Base-by-base conservation (phyloP, 1,284 basidiomycete species). In the Apiotrichum porosum region DNA sequence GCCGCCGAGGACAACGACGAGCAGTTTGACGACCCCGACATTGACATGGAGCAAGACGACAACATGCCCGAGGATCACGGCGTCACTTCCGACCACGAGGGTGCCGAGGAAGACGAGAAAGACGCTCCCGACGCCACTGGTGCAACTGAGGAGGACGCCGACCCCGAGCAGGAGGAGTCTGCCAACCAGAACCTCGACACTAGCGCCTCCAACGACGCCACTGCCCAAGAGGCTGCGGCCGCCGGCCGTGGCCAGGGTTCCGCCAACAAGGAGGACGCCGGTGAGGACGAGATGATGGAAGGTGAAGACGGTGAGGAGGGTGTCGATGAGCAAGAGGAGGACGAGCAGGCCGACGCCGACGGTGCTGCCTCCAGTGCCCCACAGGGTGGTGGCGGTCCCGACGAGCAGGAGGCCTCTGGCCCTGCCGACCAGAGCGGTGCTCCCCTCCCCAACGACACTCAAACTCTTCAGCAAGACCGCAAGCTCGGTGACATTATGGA, bases 401-500 rank as follows among this genome's bases (percentile, higher is more conserved):
- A 70, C 18, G 62, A 72, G 37, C 58, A 63, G 33, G 58, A 65
- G 37, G 59, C 57, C 9, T 60, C 71, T 37, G 71, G 69, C 19
- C 61, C 71, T 0, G 52, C 65, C 28, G 69, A 71, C 35, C 58
- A 63, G 12, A 48, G 54, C 19, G 69, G 68, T 14, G 68, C 67
- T 0, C 66, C 69, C 13, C 47, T 68, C 4, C 62, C 69, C 14
- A 47, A 60, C 17, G 57, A 66, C 37, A 46, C 56, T 31, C 32
- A 43, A 4, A 61, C 63, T 18, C 77, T 77, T 30, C 83, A 87
- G 9, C 83, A 87, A 4, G 74, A 86, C 23, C 86, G 91, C 47
- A 86, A 82, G 53, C 81, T 94, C 3, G 92, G 91, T 31, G 93
- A 97, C 66, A 81, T 88, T 1, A 72, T 91, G 47, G 81, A 86